These are phyloP conservation scores for Teratosphaeriaceae sp. DNA, from an alignment of 2,329 filamentous ascomycete genomes.

Conservation along the genomic window DNA sequence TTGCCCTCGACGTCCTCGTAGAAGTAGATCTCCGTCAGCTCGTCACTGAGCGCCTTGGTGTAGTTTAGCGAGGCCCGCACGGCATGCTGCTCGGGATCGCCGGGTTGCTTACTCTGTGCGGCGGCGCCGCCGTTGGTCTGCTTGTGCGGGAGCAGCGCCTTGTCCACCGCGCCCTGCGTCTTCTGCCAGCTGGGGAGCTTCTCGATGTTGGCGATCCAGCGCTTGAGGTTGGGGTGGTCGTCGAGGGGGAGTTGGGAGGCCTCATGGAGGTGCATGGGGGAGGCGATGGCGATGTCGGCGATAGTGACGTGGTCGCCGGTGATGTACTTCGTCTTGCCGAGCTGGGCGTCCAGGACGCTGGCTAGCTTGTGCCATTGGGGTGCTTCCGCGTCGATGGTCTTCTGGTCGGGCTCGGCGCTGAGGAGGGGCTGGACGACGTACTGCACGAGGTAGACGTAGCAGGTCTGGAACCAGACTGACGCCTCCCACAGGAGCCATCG, in stretches of 20 bases:
- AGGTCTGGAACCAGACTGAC: conserved; percentile 34
- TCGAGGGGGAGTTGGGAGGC: conserved; percentile 31
- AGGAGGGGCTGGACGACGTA: conserved; percentile 36
- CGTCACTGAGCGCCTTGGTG: conserved; percentile 35
- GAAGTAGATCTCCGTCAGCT: conserved; percentile 38
- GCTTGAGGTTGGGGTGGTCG: conserved; percentile 32
- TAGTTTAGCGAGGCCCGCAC: conserved; percentile 43
- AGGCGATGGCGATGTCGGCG: conserved; percentile 36
- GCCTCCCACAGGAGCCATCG: conserved; percentile 40
- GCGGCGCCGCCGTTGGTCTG: conserved; percentile 12
- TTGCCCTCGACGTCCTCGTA: conserved; percentile 32
- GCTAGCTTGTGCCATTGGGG: conserved; percentile 32
- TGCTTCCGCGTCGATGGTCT: conserved; percentile 30
- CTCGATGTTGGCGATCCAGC: conserved; percentile 36
- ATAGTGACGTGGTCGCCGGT: conserved; percentile 33
- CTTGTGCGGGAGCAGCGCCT: conserved; percentile 27
- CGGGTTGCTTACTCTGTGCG: not conserved
- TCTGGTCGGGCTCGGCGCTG: conserved; percentile 29
- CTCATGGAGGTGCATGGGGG: conserved; percentile 34
- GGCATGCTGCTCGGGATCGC: not conserved
- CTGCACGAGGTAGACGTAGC: conserved; percentile 37
- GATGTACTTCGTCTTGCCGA: conserved; percentile 33
- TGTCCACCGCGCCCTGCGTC: conserved; percentile 35
- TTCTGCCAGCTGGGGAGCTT: conserved; percentile 34
- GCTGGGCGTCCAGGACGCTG: conserved; percentile 32